A percentile compares a stretch with the other conserved stretches of the same genome.
Conservation (phyloP, 2,329 filamentous ascomycete genomes). For the Talaromyces sp. region DNA sequence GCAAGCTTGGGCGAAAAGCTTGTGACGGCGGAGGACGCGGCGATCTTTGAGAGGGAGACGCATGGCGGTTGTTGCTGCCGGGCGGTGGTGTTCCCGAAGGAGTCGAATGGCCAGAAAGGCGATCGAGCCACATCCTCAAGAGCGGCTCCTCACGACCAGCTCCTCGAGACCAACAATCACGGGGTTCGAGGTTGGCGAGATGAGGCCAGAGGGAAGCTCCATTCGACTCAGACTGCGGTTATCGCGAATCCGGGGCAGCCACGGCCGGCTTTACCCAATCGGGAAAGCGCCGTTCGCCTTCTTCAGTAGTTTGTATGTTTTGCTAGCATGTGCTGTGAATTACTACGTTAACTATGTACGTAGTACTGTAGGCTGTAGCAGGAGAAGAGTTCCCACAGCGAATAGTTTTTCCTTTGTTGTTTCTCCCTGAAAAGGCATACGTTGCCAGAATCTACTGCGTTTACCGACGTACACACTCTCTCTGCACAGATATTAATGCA, state of each 20-base stretch:
- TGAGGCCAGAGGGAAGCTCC: neutral
- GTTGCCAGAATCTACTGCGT: neutral
- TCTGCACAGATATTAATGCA: neutral
- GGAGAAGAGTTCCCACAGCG: neutral
- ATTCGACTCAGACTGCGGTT: neutral
- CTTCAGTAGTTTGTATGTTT: neutral
- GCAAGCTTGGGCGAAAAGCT: conserved; percentile 61
- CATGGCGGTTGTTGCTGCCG: conserved; percentile 57
- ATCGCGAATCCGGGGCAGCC: conserved; percentile 1
- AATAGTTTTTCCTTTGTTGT: neutral
- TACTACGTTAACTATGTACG: too few relatives aligned
- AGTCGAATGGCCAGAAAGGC: conserved; percentile 67
- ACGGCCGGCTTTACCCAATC: neutral
- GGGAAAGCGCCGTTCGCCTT: neutral
- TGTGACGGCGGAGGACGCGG: conserved; percentile 63
- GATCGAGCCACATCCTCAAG: conserved; percentile 79
- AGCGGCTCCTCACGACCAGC: neutral
- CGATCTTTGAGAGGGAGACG: conserved; percentile 63
- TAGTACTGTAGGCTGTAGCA: too few relatives aligned
- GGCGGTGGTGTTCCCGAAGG: conserved; percentile 57
- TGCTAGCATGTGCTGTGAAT: neutral
- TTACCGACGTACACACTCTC: neutral
- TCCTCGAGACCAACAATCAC: neutral
- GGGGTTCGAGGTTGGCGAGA: neutral
- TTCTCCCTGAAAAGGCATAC: neutral